phyloP scores from a whole-genome alignment of 495 filamentous ascomycete genomes.

The Aspergillus asperescens region DNA sequence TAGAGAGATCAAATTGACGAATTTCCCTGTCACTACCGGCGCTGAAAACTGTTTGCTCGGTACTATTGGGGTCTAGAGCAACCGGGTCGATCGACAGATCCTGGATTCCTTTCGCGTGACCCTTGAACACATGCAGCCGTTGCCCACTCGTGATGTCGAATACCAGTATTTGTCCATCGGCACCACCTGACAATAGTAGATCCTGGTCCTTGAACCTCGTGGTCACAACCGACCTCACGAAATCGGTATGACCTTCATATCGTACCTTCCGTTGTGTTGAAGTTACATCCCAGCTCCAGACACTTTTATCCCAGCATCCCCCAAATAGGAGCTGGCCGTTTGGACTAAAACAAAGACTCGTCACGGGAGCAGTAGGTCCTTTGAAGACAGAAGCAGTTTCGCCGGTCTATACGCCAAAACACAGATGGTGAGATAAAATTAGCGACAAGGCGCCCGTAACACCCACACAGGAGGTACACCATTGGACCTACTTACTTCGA shows the following conservation, averaged over 20 bases:
- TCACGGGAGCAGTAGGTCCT: conserved; percentile 74
- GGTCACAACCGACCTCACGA: conserved; percentile 70
- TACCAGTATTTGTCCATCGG: conserved; percentile 79
- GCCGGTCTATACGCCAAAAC: conserved; percentile 35
- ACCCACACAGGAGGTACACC: conserved; percentile 5
- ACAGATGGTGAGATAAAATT: conserved; percentile 1
- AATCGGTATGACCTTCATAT: conserved; percentile 81
- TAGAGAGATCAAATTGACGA: conserved; percentile 48
- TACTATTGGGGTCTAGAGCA: conserved; percentile 26
- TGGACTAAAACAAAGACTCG: conserved; percentile 66
- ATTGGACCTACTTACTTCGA: conserved; percentile 73
- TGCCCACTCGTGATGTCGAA: conserved; percentile 67
- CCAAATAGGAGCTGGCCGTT: conserved; percentile 63
- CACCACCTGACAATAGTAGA: conserved; percentile 75
- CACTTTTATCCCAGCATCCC: conserved; percentile 86
- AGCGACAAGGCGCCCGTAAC: not conserved
- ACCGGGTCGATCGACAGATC: conserved; percentile 67
- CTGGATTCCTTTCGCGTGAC: conserved; percentile 73
- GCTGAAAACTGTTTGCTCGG: conserved; percentile 59
- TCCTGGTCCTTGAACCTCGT: conserved; percentile 52
- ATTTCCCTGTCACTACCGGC: conserved; percentile 83
- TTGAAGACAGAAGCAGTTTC: conserved; percentile 53
- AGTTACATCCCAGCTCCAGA: conserved; percentile 74
- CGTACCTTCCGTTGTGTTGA: conserved; percentile 47
- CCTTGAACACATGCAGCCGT: conserved; percentile 67